Evolutionary conservation across 768 basidiomycete species (phyloP).

Genomic region (Guyanaporus albipodus): DNA sequence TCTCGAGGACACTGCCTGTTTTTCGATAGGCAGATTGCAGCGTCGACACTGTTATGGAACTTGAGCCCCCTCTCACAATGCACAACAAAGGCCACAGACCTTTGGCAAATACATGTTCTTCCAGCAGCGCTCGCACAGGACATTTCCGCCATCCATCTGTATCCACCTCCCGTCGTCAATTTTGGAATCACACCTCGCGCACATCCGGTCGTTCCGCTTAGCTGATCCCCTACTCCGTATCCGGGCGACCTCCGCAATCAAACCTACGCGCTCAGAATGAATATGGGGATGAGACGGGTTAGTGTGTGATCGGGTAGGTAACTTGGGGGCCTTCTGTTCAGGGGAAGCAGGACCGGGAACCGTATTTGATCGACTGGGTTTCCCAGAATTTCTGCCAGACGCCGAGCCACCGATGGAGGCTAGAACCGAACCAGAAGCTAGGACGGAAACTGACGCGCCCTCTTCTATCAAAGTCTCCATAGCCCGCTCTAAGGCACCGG

Average conservation of each 20-base stretch:
- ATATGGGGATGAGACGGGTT: conserved; percentile 38
- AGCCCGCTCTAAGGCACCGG: conserved; percentile 43
- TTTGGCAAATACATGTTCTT: conserved; percentile 95
- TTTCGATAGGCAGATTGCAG: conserved; percentile 85
- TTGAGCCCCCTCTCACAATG: conserved; percentile 1
- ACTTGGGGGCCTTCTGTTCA: conserved; percentile 46
- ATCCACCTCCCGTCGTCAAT: conserved; percentile 86
- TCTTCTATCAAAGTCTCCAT: conserved; percentile 53
- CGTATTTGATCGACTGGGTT: conserved; percentile 47
- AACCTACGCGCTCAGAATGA: conserved; percentile 26
- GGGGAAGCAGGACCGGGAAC: conserved; percentile 44
- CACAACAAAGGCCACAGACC: conserved; percentile 38
- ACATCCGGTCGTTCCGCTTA: conserved; percentile 41
- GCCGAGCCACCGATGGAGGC: conserved; percentile 26
- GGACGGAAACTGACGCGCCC: conserved; percentile 32
- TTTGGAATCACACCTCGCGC: conserved; percentile 61
- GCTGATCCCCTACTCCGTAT: conserved; percentile 31
- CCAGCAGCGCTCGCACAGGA: conserved; percentile 90
- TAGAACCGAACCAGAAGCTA: conserved; percentile 33
- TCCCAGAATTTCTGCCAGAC: conserved; percentile 21
- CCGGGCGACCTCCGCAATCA: conserved; percentile 26
- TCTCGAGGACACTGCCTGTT: conserved; percentile 82
- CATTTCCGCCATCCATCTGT: conserved; percentile 64
- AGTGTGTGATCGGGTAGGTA: conserved; percentile 55
- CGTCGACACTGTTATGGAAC: conserved; percentile 65